Conservation (phyloP, 768 basidiomycete species). For the Harrya chromipes region DNA sequence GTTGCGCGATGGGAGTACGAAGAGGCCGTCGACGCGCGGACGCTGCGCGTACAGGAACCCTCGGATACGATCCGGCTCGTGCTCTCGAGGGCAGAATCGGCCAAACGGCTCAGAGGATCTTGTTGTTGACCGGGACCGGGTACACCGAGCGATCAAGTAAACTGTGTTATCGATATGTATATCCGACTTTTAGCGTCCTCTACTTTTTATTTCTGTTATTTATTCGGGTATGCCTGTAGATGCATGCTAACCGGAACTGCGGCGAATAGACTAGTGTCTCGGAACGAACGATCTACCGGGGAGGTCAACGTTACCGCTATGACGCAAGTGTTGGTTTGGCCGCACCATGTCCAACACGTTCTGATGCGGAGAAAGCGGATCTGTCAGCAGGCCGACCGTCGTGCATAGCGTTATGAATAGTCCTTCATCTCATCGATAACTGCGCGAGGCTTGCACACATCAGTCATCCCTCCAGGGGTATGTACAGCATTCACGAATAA, state of each 20-base stretch:
- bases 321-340: not conserved
- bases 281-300: too few species aligned
- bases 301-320: not conserved
- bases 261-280: too few species aligned
- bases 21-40: constrained; percentile 48
- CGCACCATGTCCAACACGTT: too few species aligned
- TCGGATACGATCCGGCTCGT: constrained; percentile 39
- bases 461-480: not conserved
- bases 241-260: too few species aligned
- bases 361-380: not conserved
- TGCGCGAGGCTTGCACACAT: not conserved
- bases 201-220: too few species aligned
- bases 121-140: constrained; percentile 18
- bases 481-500: too few species aligned
- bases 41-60: constrained; percentile 39
- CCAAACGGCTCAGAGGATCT: constrained; percentile 3
- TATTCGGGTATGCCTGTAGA: too few species aligned
- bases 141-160: not conserved
- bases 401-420: too few species aligned
- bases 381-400: not conserved
- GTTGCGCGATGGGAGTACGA: constrained; percentile 65
- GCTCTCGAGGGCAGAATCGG: constrained; percentile 10
- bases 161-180: constrained; percentile 24
- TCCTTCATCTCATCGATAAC: too few species aligned
- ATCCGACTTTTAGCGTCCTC: not conserved